A percentile compares a stretch with the other conserved stretches of the same genome.
These are phyloP conservation scores for Blepharisma japonicum DNA, from an alignment of 73 alveolate genomes.

Conservation along the genomic window DNA sequence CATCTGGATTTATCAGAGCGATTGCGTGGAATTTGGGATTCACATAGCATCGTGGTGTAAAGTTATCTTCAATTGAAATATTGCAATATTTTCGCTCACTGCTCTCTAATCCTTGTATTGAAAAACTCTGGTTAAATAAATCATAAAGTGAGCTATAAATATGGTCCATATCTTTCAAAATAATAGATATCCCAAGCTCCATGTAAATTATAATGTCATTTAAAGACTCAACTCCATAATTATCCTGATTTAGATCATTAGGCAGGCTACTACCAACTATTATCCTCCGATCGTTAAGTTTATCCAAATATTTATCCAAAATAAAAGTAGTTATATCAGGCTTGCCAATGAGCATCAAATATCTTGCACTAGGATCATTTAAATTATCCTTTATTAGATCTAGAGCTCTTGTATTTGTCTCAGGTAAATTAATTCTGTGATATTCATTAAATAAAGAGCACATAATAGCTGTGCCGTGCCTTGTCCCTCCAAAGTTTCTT, in stretches of 20 bases:
- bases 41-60: slow-evolving; percentile 44
- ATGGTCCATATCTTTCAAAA: slow-evolving; percentile 53
- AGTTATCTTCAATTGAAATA: slow-evolving; percentile 48
- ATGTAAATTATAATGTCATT: slow-evolving; percentile 36
- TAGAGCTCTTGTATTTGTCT: neutral
- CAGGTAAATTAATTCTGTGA: neutral
- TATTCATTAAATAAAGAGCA: neutral
- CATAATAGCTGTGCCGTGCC: neutral
- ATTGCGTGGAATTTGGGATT: slow-evolving; percentile 42
- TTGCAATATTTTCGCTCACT: slow-evolving; percentile 48
- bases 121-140: slow-evolving; percentile 49
- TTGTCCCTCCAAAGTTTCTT: slow-evolving; percentile 58
- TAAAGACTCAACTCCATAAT: slow-evolving; percentile 22
- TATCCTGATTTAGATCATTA: slow-evolving; percentile 32
- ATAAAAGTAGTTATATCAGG: slow-evolving; percentile 8
- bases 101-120: slow-evolving; percentile 31
- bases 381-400: slow-evolving; percentile 7
- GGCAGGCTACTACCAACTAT: slow-evolving; percentile 45
- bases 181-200: slow-evolving; percentile 45
- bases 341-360: slow-evolving; percentile 18
- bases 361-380: slow-evolving; percentile 3
- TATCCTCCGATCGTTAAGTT: neutral
- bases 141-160: slow-evolving; percentile 49
- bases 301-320: neutral
- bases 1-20: slow-evolving; percentile 26